Evolutionary conservation across 352 stramenopile species (phyloP), one percentile per base, ranked within the genome.

Genomic region (Globisporangium cystogenes): DNA sequence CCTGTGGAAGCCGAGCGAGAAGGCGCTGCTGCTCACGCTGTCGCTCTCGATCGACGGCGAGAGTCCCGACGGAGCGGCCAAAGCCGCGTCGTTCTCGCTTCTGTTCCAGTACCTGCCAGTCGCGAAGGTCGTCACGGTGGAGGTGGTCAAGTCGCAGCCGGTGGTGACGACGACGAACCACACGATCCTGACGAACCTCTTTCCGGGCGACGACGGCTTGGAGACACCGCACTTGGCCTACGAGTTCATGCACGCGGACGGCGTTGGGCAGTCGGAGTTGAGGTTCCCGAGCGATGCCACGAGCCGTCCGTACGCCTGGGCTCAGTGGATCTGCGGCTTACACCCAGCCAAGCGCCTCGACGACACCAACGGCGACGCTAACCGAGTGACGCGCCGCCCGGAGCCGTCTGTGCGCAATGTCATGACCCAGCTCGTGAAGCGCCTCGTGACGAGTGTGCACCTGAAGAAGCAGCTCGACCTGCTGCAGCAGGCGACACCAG

Each of bases 261-360:
- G 57, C 12, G 40, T 33, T 3, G 57, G 59, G 1, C 45, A 44
- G 4, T n/a, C n/a, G n/a, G 81, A 90, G 42, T 48, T 87, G 6
- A 44, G 63, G 27, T 88, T 86, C 51, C 75, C 76, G 2, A 51
- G 48, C 1, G 64, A 76, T 27, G 51, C 66, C 21, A 45, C 31
- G 1, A 72, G 60, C 36, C 73, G 76, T 40, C 82, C 82, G 33
- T 92, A 84, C 56, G 69, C 81, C 48, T 92, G 82, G 82, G 65
- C 73, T 0, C 78, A 92, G 35, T 92, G 78, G 78, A 79, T 92
- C 33, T 89, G 76, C 31, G 81, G 81, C 4, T 45, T 92, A 20
- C 57, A 76, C 42, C 62, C 72, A 7, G 43, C 77, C 21, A 72
- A 81, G 64, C 77, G 80, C 4, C 56, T 62, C n/a, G 50, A 2